These are phyloP conservation scores for Botrytis sinoallii DNA, from an alignment of 2,329 filamentous ascomycete genomes.

Conservation along the genomic window DNA sequence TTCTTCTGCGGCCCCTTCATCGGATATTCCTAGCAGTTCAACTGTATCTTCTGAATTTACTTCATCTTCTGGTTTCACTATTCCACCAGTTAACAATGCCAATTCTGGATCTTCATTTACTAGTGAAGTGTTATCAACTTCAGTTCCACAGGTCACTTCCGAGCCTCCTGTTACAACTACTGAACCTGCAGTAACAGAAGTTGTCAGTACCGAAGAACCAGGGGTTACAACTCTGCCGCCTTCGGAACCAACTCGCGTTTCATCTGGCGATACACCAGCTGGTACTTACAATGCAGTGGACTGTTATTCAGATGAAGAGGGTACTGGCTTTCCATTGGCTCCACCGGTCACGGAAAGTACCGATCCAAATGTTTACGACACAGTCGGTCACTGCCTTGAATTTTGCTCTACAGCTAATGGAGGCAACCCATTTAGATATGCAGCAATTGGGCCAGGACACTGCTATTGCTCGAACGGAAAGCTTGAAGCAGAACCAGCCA, in stretches of 20 bases:
- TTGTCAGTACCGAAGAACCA: not conserved
- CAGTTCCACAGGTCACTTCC: not conserved
- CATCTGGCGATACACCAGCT: not conserved
- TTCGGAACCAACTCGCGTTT: not conserved
- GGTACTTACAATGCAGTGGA: slow-evolving; percentile 1
- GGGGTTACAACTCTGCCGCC: not conserved
- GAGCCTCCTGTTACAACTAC: not conserved
- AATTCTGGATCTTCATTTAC: not conserved
- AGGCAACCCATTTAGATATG: slow-evolving; percentile 1
- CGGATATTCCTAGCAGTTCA: not conserved
- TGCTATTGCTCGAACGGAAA: slow-evolving; percentile 3
- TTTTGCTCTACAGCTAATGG: slow-evolving; percentile 6
- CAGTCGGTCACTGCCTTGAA: not conserved
- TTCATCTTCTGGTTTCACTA: not conserved
- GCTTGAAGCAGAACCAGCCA: not conserved
- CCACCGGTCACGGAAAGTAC: not conserved
- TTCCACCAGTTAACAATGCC: not conserved
- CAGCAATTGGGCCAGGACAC: slow-evolving; percentile 9
- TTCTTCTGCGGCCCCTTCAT: not conserved
- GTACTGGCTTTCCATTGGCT: slow-evolving; percentile 1
- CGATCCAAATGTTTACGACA: not conserved
- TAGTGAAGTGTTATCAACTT: not conserved
- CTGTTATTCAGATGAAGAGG: slow-evolving; percentile 5
- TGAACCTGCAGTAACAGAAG: not conserved
- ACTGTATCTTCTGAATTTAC: not conserved